Conservation (phyloP, 2,329 filamentous ascomycete species). For the Lachnellula arida region DNA sequence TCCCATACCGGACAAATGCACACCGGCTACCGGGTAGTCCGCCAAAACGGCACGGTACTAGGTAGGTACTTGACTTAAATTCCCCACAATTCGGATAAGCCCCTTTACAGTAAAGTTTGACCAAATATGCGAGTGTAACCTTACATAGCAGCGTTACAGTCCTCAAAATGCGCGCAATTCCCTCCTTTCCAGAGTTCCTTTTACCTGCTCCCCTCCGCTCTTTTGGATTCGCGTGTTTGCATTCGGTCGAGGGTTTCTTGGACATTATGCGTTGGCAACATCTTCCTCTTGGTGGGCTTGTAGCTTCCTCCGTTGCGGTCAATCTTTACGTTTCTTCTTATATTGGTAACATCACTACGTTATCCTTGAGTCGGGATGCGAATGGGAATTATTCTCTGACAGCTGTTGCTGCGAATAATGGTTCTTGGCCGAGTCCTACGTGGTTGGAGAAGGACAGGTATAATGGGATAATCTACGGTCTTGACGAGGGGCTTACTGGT, state of each 20-base stretch:
- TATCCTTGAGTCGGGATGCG: slow-evolving; percentile 27
- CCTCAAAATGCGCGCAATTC: background rate
- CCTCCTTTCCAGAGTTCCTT: background rate
- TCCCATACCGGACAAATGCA: too few species aligned
- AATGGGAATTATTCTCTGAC: slow-evolving; percentile 21
- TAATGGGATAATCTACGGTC: slow-evolving; percentile 25
- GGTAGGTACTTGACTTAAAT: too few species aligned
- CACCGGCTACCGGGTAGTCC: too few species aligned
- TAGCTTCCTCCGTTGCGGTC: slow-evolving; percentile 15
- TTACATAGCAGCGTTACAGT: too few species aligned
- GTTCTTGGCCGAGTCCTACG: slow-evolving; percentile 20
- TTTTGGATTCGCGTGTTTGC: background rate
- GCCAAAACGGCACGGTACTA: too few species aligned
- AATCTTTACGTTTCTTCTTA: slow-evolving; percentile 38
- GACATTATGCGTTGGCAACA: slow-evolving; percentile 18
- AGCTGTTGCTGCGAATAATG: slow-evolving; percentile 17
- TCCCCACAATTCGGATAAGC: too few species aligned
- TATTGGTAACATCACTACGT: slow-evolving; percentile 32
- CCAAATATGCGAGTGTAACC: too few species aligned
- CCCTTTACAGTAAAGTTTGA: too few species aligned
- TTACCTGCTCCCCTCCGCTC: background rate
- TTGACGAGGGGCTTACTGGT: slow-evolving; percentile 22
- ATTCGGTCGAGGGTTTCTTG: background rate
- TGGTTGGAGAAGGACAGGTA: slow-evolving; percentile 24
- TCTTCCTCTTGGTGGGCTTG: slow-evolving; percentile 16